Evolutionary conservation across 1,139 yeast species (phyloP).

Genomic region (Candida freyschussii): DNA sequence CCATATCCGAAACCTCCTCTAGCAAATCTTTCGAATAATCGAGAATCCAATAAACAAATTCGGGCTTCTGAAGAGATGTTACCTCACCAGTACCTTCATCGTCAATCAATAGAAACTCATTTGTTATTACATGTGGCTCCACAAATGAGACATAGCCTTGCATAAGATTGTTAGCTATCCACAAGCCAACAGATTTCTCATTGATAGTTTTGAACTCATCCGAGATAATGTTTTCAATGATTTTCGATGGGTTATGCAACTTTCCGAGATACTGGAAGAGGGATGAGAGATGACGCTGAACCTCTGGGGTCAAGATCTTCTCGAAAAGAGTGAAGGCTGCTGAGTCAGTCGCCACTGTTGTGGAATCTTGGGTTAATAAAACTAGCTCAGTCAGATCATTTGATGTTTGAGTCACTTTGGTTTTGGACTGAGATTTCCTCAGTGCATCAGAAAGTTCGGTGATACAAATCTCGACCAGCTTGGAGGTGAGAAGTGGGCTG

Average conservation of each 20-base stretch:
- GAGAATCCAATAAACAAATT: conserved; percentile 24
- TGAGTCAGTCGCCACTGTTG: conserved; percentile 1
- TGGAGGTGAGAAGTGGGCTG: conserved; percentile 12
- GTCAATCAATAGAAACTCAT: conserved; percentile 28
- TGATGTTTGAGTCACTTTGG: conserved; percentile 6
- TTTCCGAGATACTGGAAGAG: conserved; percentile 24
- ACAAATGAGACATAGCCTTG: conserved; percentile 19
- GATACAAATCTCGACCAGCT: conserved; percentile 13
- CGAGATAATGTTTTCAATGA: conserved; percentile 18
- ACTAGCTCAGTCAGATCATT: conserved; percentile 14
- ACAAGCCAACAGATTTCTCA: conserved; percentile 25
- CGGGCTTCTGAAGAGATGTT: conserved; percentile 12
- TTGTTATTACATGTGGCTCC: conserved; percentile 13
- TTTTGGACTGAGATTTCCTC: conserved; percentile 8
- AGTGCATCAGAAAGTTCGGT: conserved; percentile 21
- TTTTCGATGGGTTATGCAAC: conserved; percentile 8
- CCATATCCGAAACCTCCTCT: too few species aligned
- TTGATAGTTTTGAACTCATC: conserved; percentile 10
- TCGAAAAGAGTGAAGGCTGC: conserved; percentile 16
- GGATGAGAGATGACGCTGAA: conserved; percentile 19
- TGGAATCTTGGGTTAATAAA: conserved; percentile 17
- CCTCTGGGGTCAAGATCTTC: conserved; percentile 16
- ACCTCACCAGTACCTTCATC: conserved; percentile 24
- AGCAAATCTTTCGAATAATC: conserved; percentile 27
- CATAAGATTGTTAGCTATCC: conserved; percentile 29